phyloP scores from a whole-genome alignment of 768 basidiomycete species.

The Russula lepida region DNA sequence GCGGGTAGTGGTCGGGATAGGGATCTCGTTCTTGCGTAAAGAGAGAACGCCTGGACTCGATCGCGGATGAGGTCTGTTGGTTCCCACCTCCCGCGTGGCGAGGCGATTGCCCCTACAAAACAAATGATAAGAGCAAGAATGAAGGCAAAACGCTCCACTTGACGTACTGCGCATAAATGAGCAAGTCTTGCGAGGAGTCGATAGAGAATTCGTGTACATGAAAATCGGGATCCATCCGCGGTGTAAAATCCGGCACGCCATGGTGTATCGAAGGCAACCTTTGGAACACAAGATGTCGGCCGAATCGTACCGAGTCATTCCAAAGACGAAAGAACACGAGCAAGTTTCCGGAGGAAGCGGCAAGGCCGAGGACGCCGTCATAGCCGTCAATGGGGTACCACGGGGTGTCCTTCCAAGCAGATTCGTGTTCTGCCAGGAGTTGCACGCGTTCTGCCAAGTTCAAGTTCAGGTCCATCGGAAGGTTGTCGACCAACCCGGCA shows the following conservation, averaged over 20 bases:
- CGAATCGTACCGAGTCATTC: background rate
- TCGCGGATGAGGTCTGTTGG: background rate
- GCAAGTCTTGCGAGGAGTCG: constrained; percentile 1
- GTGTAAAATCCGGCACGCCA: background rate
- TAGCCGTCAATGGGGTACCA: background rate
- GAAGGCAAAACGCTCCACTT: background rate
- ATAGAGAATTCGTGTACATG: background rate
- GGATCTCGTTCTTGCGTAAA: background rate
- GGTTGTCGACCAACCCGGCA: background rate
- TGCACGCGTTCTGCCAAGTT: background rate
- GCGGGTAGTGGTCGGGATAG: background rate
- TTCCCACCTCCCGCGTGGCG: background rate
- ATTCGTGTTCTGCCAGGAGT: background rate
- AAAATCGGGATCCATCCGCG: background rate
- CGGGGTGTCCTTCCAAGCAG: background rate
- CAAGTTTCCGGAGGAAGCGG: constrained; percentile 1
- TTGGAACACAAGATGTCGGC: background rate
- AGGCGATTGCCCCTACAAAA: background rate
- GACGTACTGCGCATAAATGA: constrained; percentile 2
- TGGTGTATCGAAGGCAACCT: background rate
- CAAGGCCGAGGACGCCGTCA: background rate
- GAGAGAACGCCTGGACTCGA: background rate
- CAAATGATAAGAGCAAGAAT: background rate
- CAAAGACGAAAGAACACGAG: background rate
- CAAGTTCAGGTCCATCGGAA: background rate